These are phyloP conservation scores for Xylaria intraflava DNA, from an alignment of 495 filamentous ascomycete genomes.

Conservation along the genomic window DNA sequence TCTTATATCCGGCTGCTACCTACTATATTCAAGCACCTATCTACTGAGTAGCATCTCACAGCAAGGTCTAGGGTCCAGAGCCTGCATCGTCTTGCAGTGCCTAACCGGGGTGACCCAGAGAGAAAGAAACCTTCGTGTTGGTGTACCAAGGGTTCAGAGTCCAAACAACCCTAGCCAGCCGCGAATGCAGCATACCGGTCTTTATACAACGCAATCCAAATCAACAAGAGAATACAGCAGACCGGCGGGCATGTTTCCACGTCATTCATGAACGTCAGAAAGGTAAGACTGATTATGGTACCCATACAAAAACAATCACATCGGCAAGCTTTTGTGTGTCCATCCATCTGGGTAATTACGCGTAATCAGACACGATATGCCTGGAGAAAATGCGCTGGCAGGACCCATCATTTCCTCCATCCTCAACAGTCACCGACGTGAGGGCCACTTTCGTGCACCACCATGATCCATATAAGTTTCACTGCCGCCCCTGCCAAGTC, in stretches of 20 bases:
- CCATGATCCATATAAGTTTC: slow-evolving; percentile 11
- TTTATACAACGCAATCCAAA: not conserved
- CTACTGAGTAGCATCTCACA: not conserved
- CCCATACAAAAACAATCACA: not conserved
- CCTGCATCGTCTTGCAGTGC: slow-evolving; percentile 2
- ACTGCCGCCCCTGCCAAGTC: slow-evolving; percentile 33
- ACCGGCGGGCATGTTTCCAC: not conserved
- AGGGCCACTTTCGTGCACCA: not conserved
- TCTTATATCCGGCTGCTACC: too few relatives aligned
- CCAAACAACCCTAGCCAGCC: not conserved
- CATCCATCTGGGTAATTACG: not conserved
- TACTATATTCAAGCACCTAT: not conserved
- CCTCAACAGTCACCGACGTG: too few relatives aligned
- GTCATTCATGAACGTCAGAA: too few relatives aligned
- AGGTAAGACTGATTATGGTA: too few relatives aligned
- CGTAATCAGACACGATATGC: not conserved
- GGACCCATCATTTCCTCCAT: not conserved
- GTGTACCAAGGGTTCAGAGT: not conserved
- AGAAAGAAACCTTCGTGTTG: not conserved
- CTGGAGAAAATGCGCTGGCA: not conserved
- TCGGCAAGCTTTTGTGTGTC: not conserved
- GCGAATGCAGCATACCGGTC: not conserved
- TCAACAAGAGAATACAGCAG: not conserved
- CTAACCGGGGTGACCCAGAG: not conserved
- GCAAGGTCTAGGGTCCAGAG: not conserved